Percentiles rank a stretch among this genome's conserved stretches.
These are phyloP conservation scores for Meira nashicola DNA, from an alignment of 1,284 basidiomycete genomes.

Conservation along the genomic window DNA sequence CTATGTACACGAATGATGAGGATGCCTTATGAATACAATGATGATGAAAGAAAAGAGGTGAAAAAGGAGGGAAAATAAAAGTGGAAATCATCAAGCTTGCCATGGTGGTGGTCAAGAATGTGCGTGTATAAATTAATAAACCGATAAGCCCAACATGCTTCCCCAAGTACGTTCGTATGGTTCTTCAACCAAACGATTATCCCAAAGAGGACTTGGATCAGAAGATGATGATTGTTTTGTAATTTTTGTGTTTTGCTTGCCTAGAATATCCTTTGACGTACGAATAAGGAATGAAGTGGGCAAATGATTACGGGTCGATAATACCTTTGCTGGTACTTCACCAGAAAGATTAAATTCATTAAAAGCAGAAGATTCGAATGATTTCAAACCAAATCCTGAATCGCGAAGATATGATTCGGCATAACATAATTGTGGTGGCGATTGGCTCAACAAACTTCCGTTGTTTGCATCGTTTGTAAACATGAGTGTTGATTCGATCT, in stretches of 20 bases:
- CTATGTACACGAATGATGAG: neutral
- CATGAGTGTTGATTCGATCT: neutral
- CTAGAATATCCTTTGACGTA: neutral
- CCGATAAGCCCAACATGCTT: neutral
- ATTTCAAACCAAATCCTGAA: too few relatives aligned
- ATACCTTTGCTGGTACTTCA: too few relatives aligned
- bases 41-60: neutral
- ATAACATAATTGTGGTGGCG: neutral
- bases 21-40: neutral
- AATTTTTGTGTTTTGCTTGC: neutral
- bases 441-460: neutral
- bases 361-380: too few relatives aligned
- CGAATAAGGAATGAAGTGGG: neutral
- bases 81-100: neutral
- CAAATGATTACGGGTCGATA: too few relatives aligned
- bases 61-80: neutral
- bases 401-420: neutral
- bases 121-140: too few relatives aligned
- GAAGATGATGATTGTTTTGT: too few relatives aligned
- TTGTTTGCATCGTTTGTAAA: too few relatives aligned
- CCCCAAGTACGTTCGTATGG: conserved; percentile 5
- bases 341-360: too few relatives aligned
- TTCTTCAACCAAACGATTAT: neutral
- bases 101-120: too few relatives aligned
- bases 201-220: conserved; percentile 1